phyloP scores from a whole-genome alignment of 352 stramenopile genomes.

The Phytopythium sindhum region DNA sequence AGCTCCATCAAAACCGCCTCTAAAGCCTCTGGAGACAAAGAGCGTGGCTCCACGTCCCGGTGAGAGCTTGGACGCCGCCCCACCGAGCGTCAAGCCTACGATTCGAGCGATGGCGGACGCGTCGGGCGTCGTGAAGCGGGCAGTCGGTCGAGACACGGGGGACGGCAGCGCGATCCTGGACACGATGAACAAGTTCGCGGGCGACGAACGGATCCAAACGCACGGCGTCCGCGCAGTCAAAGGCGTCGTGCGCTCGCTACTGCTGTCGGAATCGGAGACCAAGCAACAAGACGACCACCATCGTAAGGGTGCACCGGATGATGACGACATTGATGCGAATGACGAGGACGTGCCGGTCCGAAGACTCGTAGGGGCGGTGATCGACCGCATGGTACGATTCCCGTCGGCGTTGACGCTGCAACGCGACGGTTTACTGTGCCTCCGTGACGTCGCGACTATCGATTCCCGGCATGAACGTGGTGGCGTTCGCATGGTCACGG shows the following conservation, averaged over 20 bases:
- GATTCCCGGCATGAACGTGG: constrained; percentile 13
- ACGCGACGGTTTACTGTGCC: constrained; percentile 40
- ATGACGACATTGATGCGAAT: background rate
- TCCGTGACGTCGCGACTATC: constrained; percentile 27
- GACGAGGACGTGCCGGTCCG: constrained; percentile 2
- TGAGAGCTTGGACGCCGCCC: background rate
- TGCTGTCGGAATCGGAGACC: background rate
- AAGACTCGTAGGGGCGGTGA: constrained; percentile 26
- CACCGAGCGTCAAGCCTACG: background rate
- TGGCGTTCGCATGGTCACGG: constrained; percentile 34
- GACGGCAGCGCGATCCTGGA: constrained; percentile 37
- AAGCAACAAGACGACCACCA: constrained; percentile 5
- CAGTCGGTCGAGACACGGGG: constrained; percentile 37
- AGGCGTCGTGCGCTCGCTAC: constrained; percentile 23
- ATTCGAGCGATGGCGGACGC: constrained; percentile 22
- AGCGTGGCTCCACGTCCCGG: background rate
- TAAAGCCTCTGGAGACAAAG: background rate
- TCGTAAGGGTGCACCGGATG: background rate
- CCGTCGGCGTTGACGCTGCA: constrained; percentile 34
- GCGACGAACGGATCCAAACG: constrained; percentile 38
- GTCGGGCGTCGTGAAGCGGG: constrained; percentile 46
- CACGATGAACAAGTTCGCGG: constrained; percentile 45
- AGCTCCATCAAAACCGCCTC: background rate
- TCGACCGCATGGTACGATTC: constrained; percentile 42
- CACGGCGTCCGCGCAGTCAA: constrained; percentile 49